Percentiles rank a stretch among this genome's conserved stretches.
These are phyloP conservation scores for Paraphoma chrysanthemicola DNA, from an alignment of 2,329 filamentous ascomycete genomes.

Conservation along the genomic window DNA sequence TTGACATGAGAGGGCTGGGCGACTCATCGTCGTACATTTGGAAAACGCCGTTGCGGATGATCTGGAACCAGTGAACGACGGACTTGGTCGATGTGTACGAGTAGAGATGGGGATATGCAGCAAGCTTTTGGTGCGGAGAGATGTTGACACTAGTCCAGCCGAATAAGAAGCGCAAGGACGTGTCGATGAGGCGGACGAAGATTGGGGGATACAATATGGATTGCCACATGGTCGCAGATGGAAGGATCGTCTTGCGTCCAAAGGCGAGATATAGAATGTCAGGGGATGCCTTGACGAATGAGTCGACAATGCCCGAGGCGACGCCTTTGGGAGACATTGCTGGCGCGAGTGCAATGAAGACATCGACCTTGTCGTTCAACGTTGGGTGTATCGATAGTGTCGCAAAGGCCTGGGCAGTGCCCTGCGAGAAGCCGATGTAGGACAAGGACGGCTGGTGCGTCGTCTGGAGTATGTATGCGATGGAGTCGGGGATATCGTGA, in stretches of 20 bases:
- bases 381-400: conserved; percentile 89
- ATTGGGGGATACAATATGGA: conserved; percentile 93
- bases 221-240: conserved; percentile 96
- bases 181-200: conserved; percentile 87
- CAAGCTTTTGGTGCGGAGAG: conserved; percentile 83
- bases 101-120: conserved; percentile 93
- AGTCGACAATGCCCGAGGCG: conserved; percentile 88
- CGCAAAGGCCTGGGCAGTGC: conserved; percentile 95
- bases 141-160: conserved; percentile 90
- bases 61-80: conserved; percentile 99
- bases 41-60: conserved; percentile 94
- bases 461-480: conserved; percentile 85
- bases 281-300: conserved; percentile 90
- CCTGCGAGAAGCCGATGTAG: conserved; percentile 97
- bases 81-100: conserved; percentile 97
- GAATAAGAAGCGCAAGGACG: conserved; percentile 82
- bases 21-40: conserved; percentile 99
- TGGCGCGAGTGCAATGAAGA: conserved; percentile 94
- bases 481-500: conserved; percentile 94
- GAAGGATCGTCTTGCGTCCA: conserved; percentile 87
- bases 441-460: conserved; percentile 85
- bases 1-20: conserved; percentile 74
- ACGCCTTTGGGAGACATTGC: conserved; percentile 95
- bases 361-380: conserved; percentile 90
- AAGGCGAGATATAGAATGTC: conserved; percentile 93